A percentile compares a stretch with the other conserved stretches of the same genome.
Evolutionary conservation across 2,329 filamentous ascomycete genomes (phyloP).

Genomic region (Zymoseptoria brevis): DNA sequence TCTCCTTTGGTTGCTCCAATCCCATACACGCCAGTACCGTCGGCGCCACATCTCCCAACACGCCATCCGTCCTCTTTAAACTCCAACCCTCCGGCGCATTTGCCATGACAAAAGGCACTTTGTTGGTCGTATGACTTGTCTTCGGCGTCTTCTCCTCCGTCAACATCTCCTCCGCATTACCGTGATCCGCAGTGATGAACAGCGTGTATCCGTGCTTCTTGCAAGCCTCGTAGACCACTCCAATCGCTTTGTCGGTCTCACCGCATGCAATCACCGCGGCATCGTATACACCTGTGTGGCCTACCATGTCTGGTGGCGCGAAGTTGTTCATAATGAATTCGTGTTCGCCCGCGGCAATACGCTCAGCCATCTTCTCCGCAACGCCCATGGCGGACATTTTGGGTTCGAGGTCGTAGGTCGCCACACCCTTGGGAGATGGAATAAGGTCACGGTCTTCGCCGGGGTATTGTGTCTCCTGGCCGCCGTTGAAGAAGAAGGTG

Average conservation of each 20-base stretch:
- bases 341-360: slow-evolving; percentile 75
- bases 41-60: slow-evolving; percentile 96
- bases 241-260: slow-evolving; percentile 90
- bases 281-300: slow-evolving; percentile 95
- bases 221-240: slow-evolving; percentile 84
- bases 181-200: slow-evolving; percentile 94
- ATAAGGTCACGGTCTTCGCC: slow-evolving; percentile 91
- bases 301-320: slow-evolving; percentile 97
- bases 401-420: slow-evolving; percentile 90
- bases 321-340: slow-evolving; percentile 99
- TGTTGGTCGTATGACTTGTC: slow-evolving; percentile 96
- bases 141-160: slow-evolving; percentile 92
- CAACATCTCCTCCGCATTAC: slow-evolving; percentile 98
- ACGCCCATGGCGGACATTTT: slow-evolving; percentile 93
- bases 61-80: slow-evolving; percentile 73
- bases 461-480: slow-evolving; percentile 91
- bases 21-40: slow-evolving; percentile 89
- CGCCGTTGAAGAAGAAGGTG: slow-evolving; percentile 99
- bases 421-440: slow-evolving; percentile 75
- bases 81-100: slow-evolving; percentile 88
- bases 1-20: slow-evolving; percentile 78
- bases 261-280: slow-evolving; percentile 78
- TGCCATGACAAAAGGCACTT: slow-evolving; percentile 96
- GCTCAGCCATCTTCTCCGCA: slow-evolving; percentile 80
- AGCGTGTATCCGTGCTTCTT: slow-evolving; percentile 88